These are phyloP conservation scores for Penicillium turbatum DNA, from an alignment of 495 filamentous ascomycete species.

Conservation along the genomic window DNA sequence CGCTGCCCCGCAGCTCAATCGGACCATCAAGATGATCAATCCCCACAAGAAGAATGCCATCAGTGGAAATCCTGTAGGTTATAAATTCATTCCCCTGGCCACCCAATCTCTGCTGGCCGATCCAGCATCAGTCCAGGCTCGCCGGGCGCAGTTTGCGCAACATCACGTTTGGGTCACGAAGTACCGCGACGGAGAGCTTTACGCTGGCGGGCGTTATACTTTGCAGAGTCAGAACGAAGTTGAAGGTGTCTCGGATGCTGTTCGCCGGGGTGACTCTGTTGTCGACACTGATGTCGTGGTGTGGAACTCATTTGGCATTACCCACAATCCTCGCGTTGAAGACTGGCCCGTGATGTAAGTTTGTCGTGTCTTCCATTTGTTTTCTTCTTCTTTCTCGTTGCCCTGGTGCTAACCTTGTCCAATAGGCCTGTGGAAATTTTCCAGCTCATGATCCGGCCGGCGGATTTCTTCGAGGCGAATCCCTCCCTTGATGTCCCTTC, in stretches of 20 bases:
- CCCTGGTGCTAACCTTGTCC: conserved; percentile 2
- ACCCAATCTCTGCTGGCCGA: conserved; percentile 83
- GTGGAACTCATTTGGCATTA: conserved; percentile 58
- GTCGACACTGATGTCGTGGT: conserved; percentile 47
- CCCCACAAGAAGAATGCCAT: conserved; percentile 60
- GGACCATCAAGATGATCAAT: conserved; percentile 81
- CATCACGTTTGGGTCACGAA: conserved; percentile 81
- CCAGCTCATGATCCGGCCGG: conserved; percentile 64
- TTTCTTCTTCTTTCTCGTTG: background rate
- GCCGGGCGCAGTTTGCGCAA: conserved; percentile 81
- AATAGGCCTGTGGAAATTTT: conserved; percentile 53
- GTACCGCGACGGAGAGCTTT: conserved; percentile 75
- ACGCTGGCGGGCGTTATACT: conserved; percentile 80
- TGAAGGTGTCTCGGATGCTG: conserved; percentile 57
- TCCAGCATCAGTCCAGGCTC: conserved; percentile 64
- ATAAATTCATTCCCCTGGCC: conserved; percentile 71
- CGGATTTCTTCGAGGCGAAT: conserved; percentile 72
- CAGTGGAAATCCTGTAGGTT: conserved; percentile 72
- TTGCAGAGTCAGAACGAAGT: conserved; percentile 64
- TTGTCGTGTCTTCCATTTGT: background rate
- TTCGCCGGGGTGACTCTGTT: conserved; percentile 50
- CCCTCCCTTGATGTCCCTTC: conserved; percentile 70
- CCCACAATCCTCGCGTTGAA: conserved; percentile 59
- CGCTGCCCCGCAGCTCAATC: conserved; percentile 59
- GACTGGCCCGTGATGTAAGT: conserved; percentile 66